Evolutionary conservation across 345 rosid genomes (phyloP), one percentile per base, ranked within the genome.

Genomic region (Excoecaria cochinchinensis): DNA sequence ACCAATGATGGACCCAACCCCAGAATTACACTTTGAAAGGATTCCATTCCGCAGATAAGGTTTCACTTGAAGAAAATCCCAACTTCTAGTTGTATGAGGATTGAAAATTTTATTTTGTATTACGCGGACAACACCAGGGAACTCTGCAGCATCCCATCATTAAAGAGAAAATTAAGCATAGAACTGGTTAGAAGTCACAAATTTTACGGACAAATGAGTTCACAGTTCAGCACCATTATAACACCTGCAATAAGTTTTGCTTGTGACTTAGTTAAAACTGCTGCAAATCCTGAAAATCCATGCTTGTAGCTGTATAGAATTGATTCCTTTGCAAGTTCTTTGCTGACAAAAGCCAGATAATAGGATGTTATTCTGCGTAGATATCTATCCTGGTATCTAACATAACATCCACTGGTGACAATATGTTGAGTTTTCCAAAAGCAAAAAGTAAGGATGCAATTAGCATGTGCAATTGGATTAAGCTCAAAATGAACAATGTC

Each of bases 281-380:
- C 91, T 15, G 88, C 83, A 82, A 86, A 88, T 57, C 91, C 89
- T 3, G 89, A 85, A 79, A 86, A 86, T 9, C 89, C 91, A 74
- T 88, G 87, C 81, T 80, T 88, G 87, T 86, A 88, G 87, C 83
- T 88, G 82, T 88, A 86, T 53, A 86, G 61, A 76, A 85, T 82
- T 16, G 84, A 82, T 58, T 78, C 83, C 74, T 73, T 72, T 24
- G 89, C 91, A 79, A 87, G 84, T 79, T 77, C 86, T 78, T 83
- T 77, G 82, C 89, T 88, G 84, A 75, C 66, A 81, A 73, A 55
- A 75, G 36, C 46, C 42, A 82, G 59, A 77, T 61, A 46, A 39
- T 57, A 67, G 50, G 74, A 55, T 62, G 12, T 69, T 60, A 78
- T 13, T 31, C 38, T 9, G 16, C 63, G 0, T 17, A 53, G 6